These are phyloP conservation scores for Saccharomycopsis schoenii DNA, from an alignment of 805 yeast genomes.

Conservation along the genomic window DNA sequence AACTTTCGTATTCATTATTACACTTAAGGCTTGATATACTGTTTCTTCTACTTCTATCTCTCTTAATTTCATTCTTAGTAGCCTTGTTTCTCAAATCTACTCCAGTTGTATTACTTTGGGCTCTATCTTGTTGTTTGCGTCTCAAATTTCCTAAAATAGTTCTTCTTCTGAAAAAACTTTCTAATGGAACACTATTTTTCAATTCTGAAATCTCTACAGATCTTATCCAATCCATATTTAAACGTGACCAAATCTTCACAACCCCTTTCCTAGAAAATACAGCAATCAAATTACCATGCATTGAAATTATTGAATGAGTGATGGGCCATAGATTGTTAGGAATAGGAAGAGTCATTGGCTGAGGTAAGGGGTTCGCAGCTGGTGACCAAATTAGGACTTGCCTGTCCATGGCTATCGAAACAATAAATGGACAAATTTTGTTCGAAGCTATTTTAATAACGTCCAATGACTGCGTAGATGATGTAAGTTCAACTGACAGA, in stretches of 20 bases:
- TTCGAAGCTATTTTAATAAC: constrained; percentile 52
- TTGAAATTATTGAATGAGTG: constrained; percentile 43
- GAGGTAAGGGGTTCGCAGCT: constrained; percentile 34
- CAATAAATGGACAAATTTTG: constrained; percentile 48
- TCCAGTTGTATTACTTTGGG: constrained; percentile 13
- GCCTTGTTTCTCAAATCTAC: neutral
- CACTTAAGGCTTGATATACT: constrained; percentile 18
- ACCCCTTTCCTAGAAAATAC: constrained; percentile 43
- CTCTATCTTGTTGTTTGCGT: constrained; percentile 22
- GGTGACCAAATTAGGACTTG: constrained; percentile 69
- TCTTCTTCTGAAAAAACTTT: constrained; percentile 49
- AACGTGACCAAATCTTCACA: constrained; percentile 53
- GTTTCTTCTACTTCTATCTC: constrained; percentile 5
- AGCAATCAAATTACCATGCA: constrained; percentile 49
- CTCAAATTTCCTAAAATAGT: constrained; percentile 32
- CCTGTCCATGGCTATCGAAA: constrained; percentile 68
- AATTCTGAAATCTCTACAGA: constrained; percentile 31
- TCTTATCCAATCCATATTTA: constrained; percentile 49
- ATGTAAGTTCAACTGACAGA: neutral
- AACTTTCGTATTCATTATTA: constrained; percentile 26
- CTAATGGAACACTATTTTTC: constrained; percentile 33
- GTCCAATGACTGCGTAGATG: constrained; percentile 43
- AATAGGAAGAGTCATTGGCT: constrained; percentile 36
- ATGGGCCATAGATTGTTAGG: constrained; percentile 50
- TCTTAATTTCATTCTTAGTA: neutral